Evolutionary conservation across 108 stramenopile species (phyloP).

Genomic region (Conticribra weissflogii): DNA sequence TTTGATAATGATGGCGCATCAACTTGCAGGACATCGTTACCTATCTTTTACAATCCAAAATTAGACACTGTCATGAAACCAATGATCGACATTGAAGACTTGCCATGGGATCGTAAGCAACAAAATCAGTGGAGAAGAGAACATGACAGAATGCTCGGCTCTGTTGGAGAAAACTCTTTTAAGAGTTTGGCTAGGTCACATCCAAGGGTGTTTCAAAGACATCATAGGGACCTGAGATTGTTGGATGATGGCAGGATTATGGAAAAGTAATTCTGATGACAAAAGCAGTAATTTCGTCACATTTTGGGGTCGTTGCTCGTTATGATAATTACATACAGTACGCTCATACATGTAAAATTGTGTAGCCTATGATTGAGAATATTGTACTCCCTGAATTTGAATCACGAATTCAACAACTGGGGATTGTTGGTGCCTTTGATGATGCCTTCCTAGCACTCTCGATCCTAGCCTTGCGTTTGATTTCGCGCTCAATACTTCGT

Average conservation of each 20-base stretch:
- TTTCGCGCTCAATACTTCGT: constrained; percentile 40
- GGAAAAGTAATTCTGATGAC: neutral
- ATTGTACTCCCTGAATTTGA: no score
- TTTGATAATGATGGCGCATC: no score
- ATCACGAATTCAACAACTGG: constrained; percentile 3
- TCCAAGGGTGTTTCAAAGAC: constrained; percentile 53
- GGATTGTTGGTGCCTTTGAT: neutral
- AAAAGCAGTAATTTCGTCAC: neutral
- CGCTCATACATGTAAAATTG: neutral
- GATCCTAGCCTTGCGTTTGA: constrained; percentile 48
- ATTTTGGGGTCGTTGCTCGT: no score
- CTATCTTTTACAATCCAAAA: constrained; percentile 73
- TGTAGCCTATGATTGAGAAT: no score
- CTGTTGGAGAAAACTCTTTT: constrained; percentile 76
- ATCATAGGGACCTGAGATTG: constrained; percentile 61
- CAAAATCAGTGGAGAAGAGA: constrained; percentile 51
- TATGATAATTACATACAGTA: no score
- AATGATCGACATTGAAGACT: constrained; percentile 21
- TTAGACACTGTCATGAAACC: constrained; percentile 59
- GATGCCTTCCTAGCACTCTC: constrained; percentile 31
- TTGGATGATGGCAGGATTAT: constrained; percentile 53
- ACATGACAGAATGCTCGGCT: constrained; percentile 47
- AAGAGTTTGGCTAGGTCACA: constrained; percentile 76
- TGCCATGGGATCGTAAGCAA: constrained; percentile 28
- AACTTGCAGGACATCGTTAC: constrained; percentile 51